Evolutionary conservation across 2,329 filamentous ascomycete species (phyloP).

Genomic region (Pseudogymnoascus sp.): DNA sequence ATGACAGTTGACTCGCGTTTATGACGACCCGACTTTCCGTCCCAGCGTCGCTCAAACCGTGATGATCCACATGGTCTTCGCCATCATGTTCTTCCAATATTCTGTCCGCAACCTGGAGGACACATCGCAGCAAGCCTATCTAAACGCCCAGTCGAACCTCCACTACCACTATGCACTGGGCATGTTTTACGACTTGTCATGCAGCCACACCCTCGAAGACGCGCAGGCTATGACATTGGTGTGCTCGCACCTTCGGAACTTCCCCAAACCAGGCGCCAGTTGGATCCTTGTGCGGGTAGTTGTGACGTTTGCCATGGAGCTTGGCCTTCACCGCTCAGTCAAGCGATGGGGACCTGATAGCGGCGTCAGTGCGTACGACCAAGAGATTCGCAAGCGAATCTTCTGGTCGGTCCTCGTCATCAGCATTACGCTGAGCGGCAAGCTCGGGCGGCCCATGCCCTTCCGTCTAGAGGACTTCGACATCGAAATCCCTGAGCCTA

Average conservation of each 20-base stretch:
- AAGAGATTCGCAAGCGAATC: conserved; percentile 68
- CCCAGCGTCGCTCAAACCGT: conserved; percentile 58
- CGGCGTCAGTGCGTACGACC: conserved; percentile 40
- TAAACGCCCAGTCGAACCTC: conserved; percentile 60
- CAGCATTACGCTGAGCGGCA: conserved; percentile 61
- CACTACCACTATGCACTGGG: conserved; percentile 71
- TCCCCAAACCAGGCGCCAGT: conserved; percentile 70
- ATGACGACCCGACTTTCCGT: conserved; percentile 58
- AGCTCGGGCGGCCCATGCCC: conserved; percentile 69
- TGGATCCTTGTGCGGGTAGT: conserved; percentile 59
- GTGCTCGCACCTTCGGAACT: conserved; percentile 62
- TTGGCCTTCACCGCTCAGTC: conserved; percentile 66
- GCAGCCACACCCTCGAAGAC: conserved; percentile 53
- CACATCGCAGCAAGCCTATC: conserved; percentile 42
- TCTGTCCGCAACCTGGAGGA: conserved; percentile 59
- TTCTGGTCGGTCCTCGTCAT: conserved; percentile 68
- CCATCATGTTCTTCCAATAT: conserved; percentile 69
- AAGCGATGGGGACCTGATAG: conserved; percentile 45
- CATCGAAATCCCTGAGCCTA: conserved; percentile 62
- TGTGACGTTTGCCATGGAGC: conserved; percentile 61
- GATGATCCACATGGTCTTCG: conserved; percentile 70
- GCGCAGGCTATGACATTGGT: conserved; percentile 69
- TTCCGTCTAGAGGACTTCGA: conserved; percentile 69
- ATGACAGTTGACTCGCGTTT: conserved; percentile 49
- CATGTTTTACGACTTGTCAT: conserved; percentile 57